A percentile compares a stretch with the other conserved stretches of the same genome.
These are phyloP conservation scores for Exophiala calicioides DNA, from an alignment of 2,329 filamentous ascomycete species.

Conservation along the genomic window DNA sequence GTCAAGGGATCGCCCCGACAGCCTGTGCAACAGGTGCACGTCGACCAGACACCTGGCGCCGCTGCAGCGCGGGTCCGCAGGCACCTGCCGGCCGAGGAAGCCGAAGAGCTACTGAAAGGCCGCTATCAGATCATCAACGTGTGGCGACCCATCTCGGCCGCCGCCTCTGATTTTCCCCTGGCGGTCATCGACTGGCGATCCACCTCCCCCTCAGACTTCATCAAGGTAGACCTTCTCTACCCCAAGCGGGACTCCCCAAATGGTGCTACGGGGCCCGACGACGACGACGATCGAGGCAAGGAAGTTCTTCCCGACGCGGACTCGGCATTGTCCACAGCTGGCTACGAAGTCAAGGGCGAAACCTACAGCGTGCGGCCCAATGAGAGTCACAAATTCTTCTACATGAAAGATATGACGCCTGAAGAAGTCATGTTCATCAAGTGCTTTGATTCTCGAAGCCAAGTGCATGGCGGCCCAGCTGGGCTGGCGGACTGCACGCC, in stretches of 20 bases:
- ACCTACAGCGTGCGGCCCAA: slow-evolving; percentile 62
- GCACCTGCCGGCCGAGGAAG: slow-evolving; percentile 59
- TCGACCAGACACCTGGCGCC: slow-evolving; percentile 68
- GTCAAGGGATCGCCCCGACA: slow-evolving; percentile 58
- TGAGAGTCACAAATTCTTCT: slow-evolving; percentile 63
- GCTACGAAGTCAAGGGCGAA: slow-evolving; percentile 65
- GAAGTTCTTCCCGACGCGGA: slow-evolving; percentile 56
- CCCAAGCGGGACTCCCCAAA: slow-evolving; percentile 56
- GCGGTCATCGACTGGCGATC: slow-evolving; percentile 67
- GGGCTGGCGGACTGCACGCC: slow-evolving; percentile 53
- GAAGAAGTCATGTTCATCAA: slow-evolving; percentile 58
- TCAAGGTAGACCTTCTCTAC: slow-evolving; percentile 64
- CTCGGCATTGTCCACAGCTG: slow-evolving; percentile 52
- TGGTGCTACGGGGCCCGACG: slow-evolving; percentile 40
- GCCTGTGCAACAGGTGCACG: slow-evolving; percentile 70
- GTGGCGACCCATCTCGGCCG: slow-evolving; percentile 66
- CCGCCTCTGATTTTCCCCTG: slow-evolving; percentile 67
- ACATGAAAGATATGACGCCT: slow-evolving; percentile 67
- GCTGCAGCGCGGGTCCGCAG: slow-evolving; percentile 63
- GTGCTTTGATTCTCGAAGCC: slow-evolving; percentile 56
- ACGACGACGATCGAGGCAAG: slow-evolving; percentile 60
- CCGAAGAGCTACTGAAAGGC: slow-evolving; percentile 57
- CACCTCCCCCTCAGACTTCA: slow-evolving; percentile 58
- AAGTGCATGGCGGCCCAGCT: slow-evolving; percentile 37
- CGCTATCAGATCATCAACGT: slow-evolving; percentile 71